Evolutionary conservation across 345 rosid species (phyloP).

Genomic region (Lepidium aucheri): DNA sequence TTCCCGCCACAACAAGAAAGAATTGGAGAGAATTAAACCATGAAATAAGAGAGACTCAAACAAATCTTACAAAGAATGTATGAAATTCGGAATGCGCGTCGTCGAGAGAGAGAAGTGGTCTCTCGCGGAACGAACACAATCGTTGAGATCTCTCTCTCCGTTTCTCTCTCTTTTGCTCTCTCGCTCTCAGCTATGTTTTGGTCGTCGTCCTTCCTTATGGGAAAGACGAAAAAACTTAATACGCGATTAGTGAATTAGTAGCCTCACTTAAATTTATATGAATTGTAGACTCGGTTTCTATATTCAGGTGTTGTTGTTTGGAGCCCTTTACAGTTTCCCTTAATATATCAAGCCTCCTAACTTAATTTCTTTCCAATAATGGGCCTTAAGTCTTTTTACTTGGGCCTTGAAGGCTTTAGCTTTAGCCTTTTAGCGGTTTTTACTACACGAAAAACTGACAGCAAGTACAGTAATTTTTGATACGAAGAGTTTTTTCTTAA

Average conservation of each 20-base stretch:
- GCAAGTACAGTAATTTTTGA: no score
- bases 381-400: neutral
- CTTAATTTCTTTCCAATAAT: neutral
- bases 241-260: conserved; percentile 1
- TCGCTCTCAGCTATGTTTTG: conserved; percentile 25
- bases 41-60: neutral
- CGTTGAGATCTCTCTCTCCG: conserved; percentile 21
- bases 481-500: no score
- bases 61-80: conserved; percentile 28
- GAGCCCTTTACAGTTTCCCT: neutral
- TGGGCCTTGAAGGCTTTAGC: neutral
- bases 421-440: neutral
- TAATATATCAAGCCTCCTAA: neutral
- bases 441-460: no score
- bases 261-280: neutral
- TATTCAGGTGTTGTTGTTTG: neutral
- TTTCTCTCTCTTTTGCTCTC: conserved; percentile 7
- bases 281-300: neutral
- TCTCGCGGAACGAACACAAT: neutral
- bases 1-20: conserved; percentile 33
- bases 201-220: conserved; percentile 33
- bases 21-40: neutral
- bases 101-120: conserved; percentile 19
- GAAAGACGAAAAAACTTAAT: conserved; percentile 11
- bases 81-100: conserved; percentile 12